Percentiles rank a stretch among this genome's conserved stretches.
These are phyloP conservation scores for Penicillium sp. DNA, from an alignment of 2,329 filamentous ascomycete genomes.

Conservation along the genomic window DNA sequence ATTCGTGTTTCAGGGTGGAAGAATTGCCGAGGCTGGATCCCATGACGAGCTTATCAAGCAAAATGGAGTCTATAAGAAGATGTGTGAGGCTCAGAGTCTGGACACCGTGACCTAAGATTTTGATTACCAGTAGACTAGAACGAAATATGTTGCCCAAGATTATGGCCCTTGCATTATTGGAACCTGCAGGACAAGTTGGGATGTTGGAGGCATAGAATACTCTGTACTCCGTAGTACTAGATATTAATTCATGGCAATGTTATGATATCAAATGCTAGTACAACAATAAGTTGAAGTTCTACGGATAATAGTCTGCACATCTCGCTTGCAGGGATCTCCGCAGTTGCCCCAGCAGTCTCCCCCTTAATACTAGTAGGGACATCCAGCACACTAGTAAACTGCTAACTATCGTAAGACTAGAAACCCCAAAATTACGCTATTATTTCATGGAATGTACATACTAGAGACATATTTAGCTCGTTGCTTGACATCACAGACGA, in stretches of 20 bases:
- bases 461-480: background rate
- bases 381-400: background rate
- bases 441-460: background rate
- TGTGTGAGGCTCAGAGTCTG: too few species aligned
- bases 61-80: background rate
- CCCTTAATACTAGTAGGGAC: background rate
- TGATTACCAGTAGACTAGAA: too few species aligned
- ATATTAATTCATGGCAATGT: too few species aligned
- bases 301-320: too few species aligned
- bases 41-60: conserved; percentile 67
- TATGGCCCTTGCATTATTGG: too few species aligned
- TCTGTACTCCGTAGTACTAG: too few species aligned
- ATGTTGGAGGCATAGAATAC: too few species aligned
- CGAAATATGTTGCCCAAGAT: too few species aligned
- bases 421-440: background rate
- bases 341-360: background rate
- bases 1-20: conserved; percentile 72
- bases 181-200: too few species aligned
- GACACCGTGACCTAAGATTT: too few species aligned
- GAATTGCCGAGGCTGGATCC: conserved; percentile 73
- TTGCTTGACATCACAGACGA: background rate
- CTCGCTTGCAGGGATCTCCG: background rate
- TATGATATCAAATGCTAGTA: too few species aligned
- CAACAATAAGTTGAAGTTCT: too few species aligned
- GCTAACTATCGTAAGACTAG: background rate